These are phyloP conservation scores for Elaphomyces granulatus DNA, from an alignment of 495 filamentous ascomycete genomes.

Conservation along the genomic window DNA sequence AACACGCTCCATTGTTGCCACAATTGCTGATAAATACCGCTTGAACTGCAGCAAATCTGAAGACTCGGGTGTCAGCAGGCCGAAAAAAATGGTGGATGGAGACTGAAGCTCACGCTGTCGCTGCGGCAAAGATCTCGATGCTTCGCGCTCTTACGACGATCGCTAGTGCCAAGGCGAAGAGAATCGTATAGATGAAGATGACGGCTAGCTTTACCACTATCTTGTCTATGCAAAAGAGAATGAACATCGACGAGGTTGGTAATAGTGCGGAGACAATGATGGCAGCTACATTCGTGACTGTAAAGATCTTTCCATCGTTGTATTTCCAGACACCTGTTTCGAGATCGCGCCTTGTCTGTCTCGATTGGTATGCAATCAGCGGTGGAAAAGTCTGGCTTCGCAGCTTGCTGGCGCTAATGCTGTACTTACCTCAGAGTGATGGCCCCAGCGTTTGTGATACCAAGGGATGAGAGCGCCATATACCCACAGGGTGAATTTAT, in stretches of 20 bases:
- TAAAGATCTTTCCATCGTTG: conserved; percentile 11
- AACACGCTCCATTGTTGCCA: no score
- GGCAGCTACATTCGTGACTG: conserved; percentile 9
- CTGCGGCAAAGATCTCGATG: conserved; percentile 21
- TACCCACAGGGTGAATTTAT: no score
- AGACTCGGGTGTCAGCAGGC: background rate
- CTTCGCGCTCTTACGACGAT: conserved; percentile 16
- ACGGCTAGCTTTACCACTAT: conserved; percentile 13
- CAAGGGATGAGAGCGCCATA: no score
- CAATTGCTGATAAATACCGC: conserved; percentile 8
- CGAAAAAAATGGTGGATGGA: background rate
- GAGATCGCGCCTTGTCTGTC: no score
- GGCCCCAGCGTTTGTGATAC: no score
- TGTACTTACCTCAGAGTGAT: no score
- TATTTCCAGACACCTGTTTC: conserved; percentile 13
- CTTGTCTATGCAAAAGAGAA: conserved; percentile 16
- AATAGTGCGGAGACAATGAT: conserved; percentile 17
- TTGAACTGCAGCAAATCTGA: conserved; percentile 13
- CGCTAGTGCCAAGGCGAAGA: conserved; percentile 15
- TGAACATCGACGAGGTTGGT: conserved; percentile 19
- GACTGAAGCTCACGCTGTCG: conserved; percentile 12
- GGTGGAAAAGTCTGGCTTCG: no score
- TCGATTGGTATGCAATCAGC: no score
- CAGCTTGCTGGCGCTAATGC: no score
- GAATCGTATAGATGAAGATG: conserved; percentile 18